Evolutionary conservation across 371 early-diverging fungal genomes (phyloP).

Genomic region (Mucor irregularis): DNA sequence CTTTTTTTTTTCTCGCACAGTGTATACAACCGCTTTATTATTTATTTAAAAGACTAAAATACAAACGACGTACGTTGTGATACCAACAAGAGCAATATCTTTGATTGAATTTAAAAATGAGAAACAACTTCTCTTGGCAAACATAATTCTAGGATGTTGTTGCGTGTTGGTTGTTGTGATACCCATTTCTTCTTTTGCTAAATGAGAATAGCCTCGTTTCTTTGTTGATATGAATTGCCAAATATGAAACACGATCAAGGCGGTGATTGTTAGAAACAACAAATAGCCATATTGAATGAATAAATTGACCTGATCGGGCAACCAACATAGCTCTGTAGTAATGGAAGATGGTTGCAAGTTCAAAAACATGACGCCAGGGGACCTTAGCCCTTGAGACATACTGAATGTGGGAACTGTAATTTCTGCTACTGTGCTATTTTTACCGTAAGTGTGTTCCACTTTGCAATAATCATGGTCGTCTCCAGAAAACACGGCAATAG

Average conservation of each 20-base stretch:
- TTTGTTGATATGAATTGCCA: neutral
- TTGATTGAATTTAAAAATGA: conserved; percentile 4
- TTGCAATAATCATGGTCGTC: conserved; percentile 94
- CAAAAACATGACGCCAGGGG: conserved; percentile 49
- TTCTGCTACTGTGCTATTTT: conserved; percentile 20
- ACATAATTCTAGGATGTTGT: neutral
- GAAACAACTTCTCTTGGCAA: neutral
- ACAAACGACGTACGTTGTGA: conserved; percentile 27
- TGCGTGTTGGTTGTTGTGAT: neutral
- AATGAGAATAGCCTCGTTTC: neutral
- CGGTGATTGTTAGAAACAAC: conserved; percentile 6
- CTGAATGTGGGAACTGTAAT: conserved; percentile 57
- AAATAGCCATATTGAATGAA: conserved; percentile 38
- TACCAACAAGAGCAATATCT: conserved; percentile 21
- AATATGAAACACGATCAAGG: neutral
- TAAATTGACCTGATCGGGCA: conserved; percentile 40
- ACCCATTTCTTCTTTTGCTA: conserved; percentile 12
- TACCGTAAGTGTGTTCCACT: conserved; percentile 20
- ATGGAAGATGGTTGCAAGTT: conserved; percentile 6
- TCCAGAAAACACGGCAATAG: conserved; percentile 79
- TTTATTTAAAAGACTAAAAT: conserved; percentile 17
- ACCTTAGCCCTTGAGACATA: conserved; percentile 56
- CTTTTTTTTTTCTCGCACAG: neutral
- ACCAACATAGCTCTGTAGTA: conserved; percentile 31
- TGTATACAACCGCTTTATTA: neutral